A percentile compares a stretch with the other conserved stretches of the same genome.
Conservation (phyloP, 1,139 yeast species). For the Wickerhamiella infanticola region DNA sequence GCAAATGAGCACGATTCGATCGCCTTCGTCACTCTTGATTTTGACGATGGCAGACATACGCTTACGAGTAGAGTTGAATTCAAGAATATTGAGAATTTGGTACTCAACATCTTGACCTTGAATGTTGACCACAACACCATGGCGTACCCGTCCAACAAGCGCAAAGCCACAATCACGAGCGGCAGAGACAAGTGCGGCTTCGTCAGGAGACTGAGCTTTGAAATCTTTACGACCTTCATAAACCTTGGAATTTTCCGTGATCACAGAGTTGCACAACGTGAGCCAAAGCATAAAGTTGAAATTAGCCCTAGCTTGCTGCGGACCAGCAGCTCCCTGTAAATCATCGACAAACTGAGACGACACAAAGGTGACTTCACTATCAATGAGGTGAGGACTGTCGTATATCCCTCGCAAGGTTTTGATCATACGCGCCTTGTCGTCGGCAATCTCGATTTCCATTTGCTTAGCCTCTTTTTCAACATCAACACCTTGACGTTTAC, state of each 20-base stretch:
- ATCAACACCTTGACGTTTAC: slow-evolving; percentile 75
- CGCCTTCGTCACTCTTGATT: slow-evolving; percentile 31
- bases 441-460: slow-evolving; percentile 46
- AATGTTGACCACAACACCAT: slow-evolving; percentile 50
- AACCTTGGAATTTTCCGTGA: slow-evolving; percentile 51
- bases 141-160: slow-evolving; percentile 59
- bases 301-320: slow-evolving; percentile 45
- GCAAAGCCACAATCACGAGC: slow-evolving; percentile 88
- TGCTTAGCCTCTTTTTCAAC: slow-evolving; percentile 49
- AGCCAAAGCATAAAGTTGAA: slow-evolving; percentile 75
- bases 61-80: slow-evolving; percentile 83
- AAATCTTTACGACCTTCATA: slow-evolving; percentile 45
- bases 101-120: slow-evolving; percentile 63
- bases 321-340: slow-evolving; percentile 35
- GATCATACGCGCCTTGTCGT: slow-evolving; percentile 55
- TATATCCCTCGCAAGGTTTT: slow-evolving; percentile 33
- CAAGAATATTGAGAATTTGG: slow-evolving; percentile 61
- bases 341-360: slow-evolving; percentile 52
- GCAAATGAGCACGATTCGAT: slow-evolving; percentile 43
- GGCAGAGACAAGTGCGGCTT: slow-evolving; percentile 85
- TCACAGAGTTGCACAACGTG: slow-evolving; percentile 84
- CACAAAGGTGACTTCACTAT: slow-evolving; percentile 61
- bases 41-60: slow-evolving; percentile 89
- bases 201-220: slow-evolving; percentile 98
- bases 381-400: slow-evolving; percentile 42